Conservation (phyloP, 371 early-diverging fungal genomes). For the Mucor piriformis region DNA sequence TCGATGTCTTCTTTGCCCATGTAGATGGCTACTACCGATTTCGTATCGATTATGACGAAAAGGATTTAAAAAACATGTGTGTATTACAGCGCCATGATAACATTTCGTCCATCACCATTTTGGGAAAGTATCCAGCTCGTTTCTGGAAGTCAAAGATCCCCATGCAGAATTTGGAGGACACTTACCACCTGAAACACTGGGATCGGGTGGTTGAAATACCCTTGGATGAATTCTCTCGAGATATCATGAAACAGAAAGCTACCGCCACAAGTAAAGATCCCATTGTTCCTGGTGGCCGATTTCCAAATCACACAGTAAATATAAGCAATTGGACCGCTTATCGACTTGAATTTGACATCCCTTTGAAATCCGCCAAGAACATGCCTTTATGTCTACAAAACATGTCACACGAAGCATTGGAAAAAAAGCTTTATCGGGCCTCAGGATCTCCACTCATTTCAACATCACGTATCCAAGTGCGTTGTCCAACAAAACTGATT, state of each 20-base stretch:
- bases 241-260: slow-evolving; percentile 8
- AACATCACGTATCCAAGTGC: background rate
- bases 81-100: slow-evolving; percentile 22
- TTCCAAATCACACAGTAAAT: slow-evolving; percentile 9
- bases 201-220: slow-evolving; percentile 24
- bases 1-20: slow-evolving; percentile 33
- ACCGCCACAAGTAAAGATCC: background rate
- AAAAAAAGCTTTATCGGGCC: slow-evolving; percentile 1
- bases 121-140: slow-evolving; percentile 29
- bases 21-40: slow-evolving; percentile 26
- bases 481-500: background rate
- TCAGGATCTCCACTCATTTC: background rate
- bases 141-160: slow-evolving; percentile 12
- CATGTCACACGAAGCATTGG: slow-evolving; percentile 25
- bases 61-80: slow-evolving; percentile 12
- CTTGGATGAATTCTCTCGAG: slow-evolving; percentile 9
- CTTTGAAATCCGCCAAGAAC: slow-evolving; percentile 1
- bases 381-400: background rate
- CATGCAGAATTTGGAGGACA: background rate
- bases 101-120: slow-evolving; percentile 17
- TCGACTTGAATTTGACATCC: slow-evolving; percentile 29
- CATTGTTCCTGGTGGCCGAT: slow-evolving; percentile 7
- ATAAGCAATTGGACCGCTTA: slow-evolving; percentile 41
- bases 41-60: slow-evolving; percentile 16
- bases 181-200: slow-evolving; percentile 16